A percentile compares a stretch with the other conserved stretches of the same genome.
Conservation (phyloP, 257 asterid species). For the Sherardia arvensis region DNA sequence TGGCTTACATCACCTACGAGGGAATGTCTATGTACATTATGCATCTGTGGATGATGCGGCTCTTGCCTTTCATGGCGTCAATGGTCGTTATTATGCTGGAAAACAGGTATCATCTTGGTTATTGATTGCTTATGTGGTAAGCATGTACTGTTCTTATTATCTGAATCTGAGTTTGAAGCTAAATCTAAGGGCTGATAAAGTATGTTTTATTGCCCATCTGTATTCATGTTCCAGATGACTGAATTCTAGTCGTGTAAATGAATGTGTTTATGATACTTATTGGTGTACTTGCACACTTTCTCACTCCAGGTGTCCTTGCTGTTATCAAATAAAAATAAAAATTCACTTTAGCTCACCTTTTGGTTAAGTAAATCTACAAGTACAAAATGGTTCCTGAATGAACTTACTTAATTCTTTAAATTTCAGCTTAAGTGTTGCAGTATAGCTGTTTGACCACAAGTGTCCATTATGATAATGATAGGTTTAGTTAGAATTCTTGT, state of each 20-base stretch:
- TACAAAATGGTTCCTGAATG: neutral
- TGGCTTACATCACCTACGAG: constrained; percentile 83
- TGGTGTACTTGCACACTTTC: too few relatives aligned
- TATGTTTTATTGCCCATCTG: neutral
- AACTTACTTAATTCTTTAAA: neutral
- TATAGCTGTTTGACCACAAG: neutral
- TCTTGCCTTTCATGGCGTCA: constrained; percentile 58
- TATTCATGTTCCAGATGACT: neutral
- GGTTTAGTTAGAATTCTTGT: neutral
- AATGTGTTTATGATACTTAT: neutral
- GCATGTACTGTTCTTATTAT: neutral
- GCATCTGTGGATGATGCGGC: constrained; percentile 73
- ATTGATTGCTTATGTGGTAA: neutral
- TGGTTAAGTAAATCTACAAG: neutral
- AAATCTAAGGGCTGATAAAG: neutral
- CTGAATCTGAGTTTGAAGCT: neutral
- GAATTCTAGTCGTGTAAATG: neutral
- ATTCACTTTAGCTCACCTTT: neutral
- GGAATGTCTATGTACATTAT: constrained; percentile 85
- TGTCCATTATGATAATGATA: neutral
- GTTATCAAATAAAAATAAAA: neutral
- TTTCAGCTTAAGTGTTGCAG: neutral
- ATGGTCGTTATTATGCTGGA: constrained; percentile 92
- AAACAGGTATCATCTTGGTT: constrained; percentile 54
- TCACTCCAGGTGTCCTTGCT: neutral